Evolutionary conservation across 371 early-diverging fungal genomes (phyloP), one percentile per base, ranked within the genome.

Genomic region (Apophysomyces trapeziformis): DNA sequence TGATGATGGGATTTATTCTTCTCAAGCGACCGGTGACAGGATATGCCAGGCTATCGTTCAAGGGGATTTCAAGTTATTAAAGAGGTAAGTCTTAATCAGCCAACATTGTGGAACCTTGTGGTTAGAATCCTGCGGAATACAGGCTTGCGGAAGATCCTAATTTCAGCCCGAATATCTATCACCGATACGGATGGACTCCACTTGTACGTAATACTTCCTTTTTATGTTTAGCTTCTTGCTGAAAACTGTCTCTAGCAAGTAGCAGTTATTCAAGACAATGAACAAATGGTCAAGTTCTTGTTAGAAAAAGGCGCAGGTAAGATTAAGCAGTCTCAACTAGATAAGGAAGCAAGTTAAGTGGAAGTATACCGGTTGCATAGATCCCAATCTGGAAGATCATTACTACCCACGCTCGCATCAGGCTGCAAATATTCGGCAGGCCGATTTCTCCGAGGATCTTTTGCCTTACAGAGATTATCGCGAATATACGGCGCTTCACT

Each of bases 401-500:
- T 82, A 82, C 50, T 79, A 79, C 58, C 83, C 83, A 32, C 68
- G 75, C 11, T 76, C 83, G 1, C 79, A 82, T 61, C 75, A 82
- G 65, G 83, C 78, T 8, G 83, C 79, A 11, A 74, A 76, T 43
- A 66, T 73, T 1, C 71, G 83, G 7, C 79, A 82, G 47, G 69
- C 68, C 0, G 83, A 82, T 46, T 82, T 82, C 38, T 79, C 78
- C 9, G 72, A 74, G 45, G 83, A 82, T n/a, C 43, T 82, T 5
- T 44, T 79, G 38, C 83, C 83, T 9, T 82, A 79, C 41, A 70
- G 83, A 18, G 83, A 82, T 38, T 82, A 82, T 66, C 67, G 83
- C 43, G 78, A 82, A 16, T 83, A 79, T 39, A 87, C 85, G 0
- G 85, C 93, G 0, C 79, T 92, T 54, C 89, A 88, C 61, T 75